Evolutionary conservation across 2,329 filamentous ascomycete species (phyloP), one percentile per base, ranked within the genome.

Genomic region (Alternaria dauci): DNA sequence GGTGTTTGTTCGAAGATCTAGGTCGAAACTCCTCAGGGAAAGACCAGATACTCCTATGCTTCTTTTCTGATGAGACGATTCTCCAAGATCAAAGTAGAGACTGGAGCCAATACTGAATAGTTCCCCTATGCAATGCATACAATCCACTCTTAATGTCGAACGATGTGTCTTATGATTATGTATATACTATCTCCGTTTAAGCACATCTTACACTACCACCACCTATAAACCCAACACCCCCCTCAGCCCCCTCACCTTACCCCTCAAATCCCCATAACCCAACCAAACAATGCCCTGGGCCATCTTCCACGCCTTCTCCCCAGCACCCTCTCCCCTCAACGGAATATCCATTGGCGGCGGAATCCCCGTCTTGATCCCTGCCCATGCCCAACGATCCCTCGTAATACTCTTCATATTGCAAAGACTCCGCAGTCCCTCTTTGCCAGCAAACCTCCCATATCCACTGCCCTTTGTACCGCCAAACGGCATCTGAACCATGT

Each of bases 401-500:
- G 93, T 97, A 32, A 99, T 83, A 58, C 90, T 88, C 83, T 99
- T 99, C 66, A 89, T 78, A 79, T 98, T 97, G 78, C 93, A 97
- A 55, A 99, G 76, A 4, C 89, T 89, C 36, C 92, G 85, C 23
- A 99, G 80, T 0, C 95, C 95, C 77, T 99, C 95, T 67, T 91
- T 89, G 25, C 93, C 95, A 0, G 93, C 94, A 79, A 99, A 99
- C 3, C 94, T 86, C 1, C 95, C 95, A 77, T 98, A 98, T 0
- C 83, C 95, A 25, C 91, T 96, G 1, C 93, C 94, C 59, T 87
- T 88, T n/a, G 92, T 88, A 55, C 94, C 95, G 38, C 95, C 95
- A 79, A 99, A 99, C 0, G 95, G 95, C 39, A 99, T 81, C 79
- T 97, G 93, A 8, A 96, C 94, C 53, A 94, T 93, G 76, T 99